Conservation (phyloP, 2,329 filamentous ascomycete genomes). For the Cladosporium velox region DNA sequence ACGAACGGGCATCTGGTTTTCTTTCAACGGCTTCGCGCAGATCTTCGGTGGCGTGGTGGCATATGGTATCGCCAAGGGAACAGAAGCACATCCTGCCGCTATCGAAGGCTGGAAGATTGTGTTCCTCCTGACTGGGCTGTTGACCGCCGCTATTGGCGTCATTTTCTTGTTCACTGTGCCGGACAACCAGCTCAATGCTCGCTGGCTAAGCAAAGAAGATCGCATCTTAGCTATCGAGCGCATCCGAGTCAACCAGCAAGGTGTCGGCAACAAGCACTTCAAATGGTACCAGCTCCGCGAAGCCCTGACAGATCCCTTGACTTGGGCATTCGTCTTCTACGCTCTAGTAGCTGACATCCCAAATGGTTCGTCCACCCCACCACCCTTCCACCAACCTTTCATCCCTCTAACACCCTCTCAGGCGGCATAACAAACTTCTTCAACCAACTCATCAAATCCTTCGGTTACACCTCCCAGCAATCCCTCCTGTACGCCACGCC, state of each 20-base stretch:
- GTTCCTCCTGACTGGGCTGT: constrained; percentile 48
- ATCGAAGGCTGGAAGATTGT: constrained; percentile 63
- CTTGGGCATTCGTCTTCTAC: constrained; percentile 62
- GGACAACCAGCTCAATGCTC: constrained; percentile 62
- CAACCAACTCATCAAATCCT: constrained; percentile 61
- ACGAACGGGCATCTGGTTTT: constrained; percentile 68
- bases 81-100: constrained; percentile 54
- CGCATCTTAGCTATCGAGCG: constrained; percentile 69
- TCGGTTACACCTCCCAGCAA: constrained; percentile 65
- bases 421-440: constrained; percentile 63
- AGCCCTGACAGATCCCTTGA: constrained; percentile 58
- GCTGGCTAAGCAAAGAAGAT: constrained; percentile 67
- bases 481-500: constrained; percentile 67
- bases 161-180: constrained; percentile 53
- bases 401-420: neutral
- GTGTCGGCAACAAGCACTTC: constrained; percentile 59
- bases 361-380: constrained; percentile 45
- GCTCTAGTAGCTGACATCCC: constrained; percentile 60
- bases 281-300: constrained; percentile 61
- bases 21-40: constrained; percentile 65
- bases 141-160: constrained; percentile 45
- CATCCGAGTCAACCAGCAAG: constrained; percentile 73
- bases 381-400: too few species aligned
- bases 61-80: constrained; percentile 63
- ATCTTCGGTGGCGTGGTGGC: constrained; percentile 64